Percentiles rank a stretch among this genome's conserved stretches.
phyloP scores from a whole-genome alignment of 2,329 filamentous ascomycete species.

The Verticillium nubilum region DNA sequence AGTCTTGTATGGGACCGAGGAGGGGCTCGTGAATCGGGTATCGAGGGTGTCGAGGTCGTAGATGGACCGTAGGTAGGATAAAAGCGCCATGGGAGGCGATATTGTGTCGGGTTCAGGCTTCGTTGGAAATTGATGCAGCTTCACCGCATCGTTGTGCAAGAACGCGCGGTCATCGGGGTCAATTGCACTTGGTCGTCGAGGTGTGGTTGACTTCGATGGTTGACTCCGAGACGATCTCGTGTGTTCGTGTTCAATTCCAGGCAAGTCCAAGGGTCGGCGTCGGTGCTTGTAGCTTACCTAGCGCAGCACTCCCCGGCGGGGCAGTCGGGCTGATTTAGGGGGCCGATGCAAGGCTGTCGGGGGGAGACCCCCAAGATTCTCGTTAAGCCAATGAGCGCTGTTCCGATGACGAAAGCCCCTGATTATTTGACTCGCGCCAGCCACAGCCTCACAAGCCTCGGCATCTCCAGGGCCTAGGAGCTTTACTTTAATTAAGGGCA shows the following conservation, averaged over 20 bases:
- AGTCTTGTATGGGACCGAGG: conserved; percentile 60
- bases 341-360: conserved; percentile 1
- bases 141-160: background rate
- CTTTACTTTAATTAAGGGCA: too few relatives aligned
- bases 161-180: background rate
- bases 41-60: conserved; percentile 61
- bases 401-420: background rate
- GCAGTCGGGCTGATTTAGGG: background rate
- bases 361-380: background rate
- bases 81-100: conserved; percentile 31
- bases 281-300: background rate
- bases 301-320: background rate
- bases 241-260: background rate
- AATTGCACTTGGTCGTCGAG: background rate
- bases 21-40: conserved; percentile 61
- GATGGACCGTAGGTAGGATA: conserved; percentile 42
- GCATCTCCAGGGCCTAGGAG: background rate
- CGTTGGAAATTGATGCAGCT: background rate
- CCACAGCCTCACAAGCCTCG: background rate
- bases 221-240: background rate
- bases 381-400: background rate
- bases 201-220: too few relatives aligned
- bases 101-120: background rate
- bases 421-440: background rate
- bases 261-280: background rate